Base-by-base conservation (phyloP, 345 rosid species). In the Rhizophora apiculata region DNA sequence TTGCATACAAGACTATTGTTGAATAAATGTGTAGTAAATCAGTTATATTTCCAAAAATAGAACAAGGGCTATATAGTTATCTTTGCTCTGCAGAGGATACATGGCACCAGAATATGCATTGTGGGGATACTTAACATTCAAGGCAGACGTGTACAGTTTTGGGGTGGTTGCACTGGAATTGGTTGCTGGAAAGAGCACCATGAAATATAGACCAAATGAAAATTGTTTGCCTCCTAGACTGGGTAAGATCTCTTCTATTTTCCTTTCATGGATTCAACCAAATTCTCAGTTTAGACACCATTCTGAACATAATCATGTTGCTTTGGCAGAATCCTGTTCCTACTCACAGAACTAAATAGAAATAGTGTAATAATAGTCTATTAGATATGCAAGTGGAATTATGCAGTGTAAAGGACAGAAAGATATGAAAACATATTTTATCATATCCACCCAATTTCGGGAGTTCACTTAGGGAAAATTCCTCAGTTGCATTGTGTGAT, bases 31-130 rank as follows among this genome's bases (percentile, higher is more conserved):
- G 24, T 18, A 9, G 13, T 39, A 11, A 34, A 34, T 34, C 37
- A 34, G 37, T 53, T 0, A 54, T 54, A n/a, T 54, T 54, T 20
- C 58, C 58, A 2, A 54, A 54, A 21, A 21, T 10, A 10, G 15
- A 39, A 39, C 46, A 39, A 39, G 3, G 46, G 3, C 16, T 43
- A 43, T 43, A 3, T 15, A 3, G 18, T 43, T 11, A 43, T 15
- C 18, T 31, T 63, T 74, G 2, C 22, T 62, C n/a, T 73, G 72
- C 79, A 82, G 85, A 64, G 85, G 85, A 58, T 82, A 88, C 59
- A 88, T 88, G 88, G 86, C 92, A 60, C 92, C 89, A 20, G 88
- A 88, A 68, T 88, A 86, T 54, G 92, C 89, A 66, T 51, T 85
- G 19, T 82, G 89, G 89, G 89, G 92, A 67, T 73, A 84, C 68